Evolutionary conservation across 2,329 filamentous ascomycete genomes (phyloP), one percentile per base, ranked within the genome.

Genomic region (Colletotrichum musicola): DNA sequence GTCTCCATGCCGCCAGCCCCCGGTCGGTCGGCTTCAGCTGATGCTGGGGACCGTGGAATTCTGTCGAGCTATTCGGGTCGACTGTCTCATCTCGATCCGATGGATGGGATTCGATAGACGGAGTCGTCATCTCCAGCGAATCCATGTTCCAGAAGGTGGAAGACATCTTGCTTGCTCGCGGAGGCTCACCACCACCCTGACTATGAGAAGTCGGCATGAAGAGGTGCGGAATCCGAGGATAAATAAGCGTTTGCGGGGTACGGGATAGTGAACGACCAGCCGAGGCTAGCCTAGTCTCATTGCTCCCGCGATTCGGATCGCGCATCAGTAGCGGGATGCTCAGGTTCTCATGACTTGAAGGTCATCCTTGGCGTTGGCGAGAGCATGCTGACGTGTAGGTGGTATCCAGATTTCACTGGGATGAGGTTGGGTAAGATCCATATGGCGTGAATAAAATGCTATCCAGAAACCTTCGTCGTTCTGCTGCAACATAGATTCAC

Each of bases 1-100:
- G 47, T 35, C 46, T 72, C 74, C 75, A 76, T 14, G 75, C 75
- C 20, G 71, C 71, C 20, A 70, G 12, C 14, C 75, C 74, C 22
- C 74, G 55, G 54, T 77, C 75, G 1, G 70, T 55, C 9, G 75
- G 75, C 4, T 70, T 57, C n/a, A 74, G 66, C 22, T 62, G 59
- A 22, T 62, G 59, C 13, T 54, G 35, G 2, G 20, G 42, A 4
- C 49, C 49, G 18, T 62, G 59, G 20, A 53, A 46, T 46, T 46
- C 59, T 7, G 25, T 46, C 4, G 59, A 46, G 4, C 22, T 44
- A 1, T 30, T 62, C 1, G 22, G 38, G 20, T 38, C 59, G 25
- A 18, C 6, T 6, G 44, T 12, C 30, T 4, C 49, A 2, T 54
- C 20, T 16, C 13, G 9, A 1, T 62, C n/a, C 16, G 35, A 30